Base-by-base conservation (phyloP, 108 stramenopile genomes). In the Chaetoceros tenuissimus region DNA sequence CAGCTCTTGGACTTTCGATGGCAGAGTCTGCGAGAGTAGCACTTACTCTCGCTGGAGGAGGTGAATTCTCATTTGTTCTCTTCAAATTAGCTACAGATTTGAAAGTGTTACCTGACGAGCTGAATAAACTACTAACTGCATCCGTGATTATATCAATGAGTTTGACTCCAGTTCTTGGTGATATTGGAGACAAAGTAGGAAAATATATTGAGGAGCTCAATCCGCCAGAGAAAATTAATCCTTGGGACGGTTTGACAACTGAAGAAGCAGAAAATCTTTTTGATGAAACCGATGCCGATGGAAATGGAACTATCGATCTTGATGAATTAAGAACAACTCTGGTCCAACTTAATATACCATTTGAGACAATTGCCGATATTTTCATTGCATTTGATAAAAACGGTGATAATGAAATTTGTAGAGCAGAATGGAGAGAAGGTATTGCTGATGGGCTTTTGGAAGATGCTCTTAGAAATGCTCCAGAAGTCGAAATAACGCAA, bases 91-190 rank as follows among this genome's bases (percentile, higher is more conserved):
- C 86, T 16, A 46, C 78, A 53, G 68, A 83, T 23, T 60, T 81
- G 26, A 78, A 67, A 17, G 78, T 84, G n/a, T 59, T 87, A 19
- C 73, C 76, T 8, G 59, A 51, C 27, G 57, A 52, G 8, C 21
- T 80, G 24, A 78, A 74, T 19, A 77, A 71, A 22, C 54, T 87
- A 2, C 55, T 87, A 27, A 77, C 75, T 19, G 80, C 82, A n/a
- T 68, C 69, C 46, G 86, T 87, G 21, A 80, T 84, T 44, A 75
- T 87, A 43, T 87, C 86, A n/a, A 87, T 87, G 86, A 51, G 78
- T 19, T 60, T 87, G 24, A 84, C 86, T 13, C 86, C 86, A 1
- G 28, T 80, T 0, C 55, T 87, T 13, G 82, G 78, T 13, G 74
- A 84, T 31, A 40, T 82, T 18, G 86, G 77, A n/a, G 73, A 78